Evolutionary conservation across 352 stramenopile species (phyloP), one percentile per base, ranked within the genome.

Genomic region (Phytophthora citrophthora): DNA sequence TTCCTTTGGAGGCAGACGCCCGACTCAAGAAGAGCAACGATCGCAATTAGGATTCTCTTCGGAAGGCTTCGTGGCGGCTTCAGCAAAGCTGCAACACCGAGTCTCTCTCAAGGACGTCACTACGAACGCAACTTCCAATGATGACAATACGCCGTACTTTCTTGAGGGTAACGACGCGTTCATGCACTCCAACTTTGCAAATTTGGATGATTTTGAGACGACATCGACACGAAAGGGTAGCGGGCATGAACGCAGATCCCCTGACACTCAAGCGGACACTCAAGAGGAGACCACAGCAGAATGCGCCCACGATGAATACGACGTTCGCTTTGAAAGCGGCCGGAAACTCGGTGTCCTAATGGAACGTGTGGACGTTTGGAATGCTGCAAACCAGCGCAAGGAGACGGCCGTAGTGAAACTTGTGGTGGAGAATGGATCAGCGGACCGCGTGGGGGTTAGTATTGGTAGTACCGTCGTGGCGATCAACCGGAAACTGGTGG

Each of bases 281-380:
- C 52, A 68, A 16, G 43, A 54, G 0, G 74, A 79, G 2, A 55
- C 85, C 3, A 18, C 46, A 3, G 58, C 64, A 12, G 74, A 83
- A 58, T 88, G 81, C 23, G 74, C 58, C 5, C 54, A 67, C 10
- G 68, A 86, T 55, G 86, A 94, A 63, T 93, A 91, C 51, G 84
- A 94, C 41, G 82, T 90, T 51, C 81, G 71, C 11, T 94, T 94
- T 43, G 86, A 93, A 57, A 84, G 61, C 32, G 86, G 86, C 9
- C 74, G 77, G 11, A 94, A 94, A 60, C 72, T 93, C 12, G 83
- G 86, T n/a, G 86, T 94, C 38, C 67, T 94, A 24, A 91, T 93
- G 83, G 86, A 94, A 58, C 78, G 84, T 27, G 81, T 93, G 3
- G 83, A 93, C 49, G 67, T 88, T 24, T 94, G 75, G 70, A 83